phyloP scores from a whole-genome alignment of 1,139 yeast genomes.

The Geotrichum carabidarum region DNA sequence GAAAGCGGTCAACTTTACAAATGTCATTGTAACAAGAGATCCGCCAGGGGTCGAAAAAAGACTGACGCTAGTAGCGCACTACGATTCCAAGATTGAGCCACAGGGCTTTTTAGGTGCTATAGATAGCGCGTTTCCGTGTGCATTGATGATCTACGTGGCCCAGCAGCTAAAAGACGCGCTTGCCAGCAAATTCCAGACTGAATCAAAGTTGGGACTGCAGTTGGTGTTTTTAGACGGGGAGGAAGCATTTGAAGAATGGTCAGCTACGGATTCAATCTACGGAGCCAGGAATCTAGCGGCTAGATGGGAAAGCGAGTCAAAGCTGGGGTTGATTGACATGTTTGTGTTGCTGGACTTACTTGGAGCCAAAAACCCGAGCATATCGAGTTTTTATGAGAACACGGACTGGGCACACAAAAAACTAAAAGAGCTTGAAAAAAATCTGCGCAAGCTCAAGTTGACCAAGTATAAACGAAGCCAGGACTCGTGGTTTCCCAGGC shows the following conservation, averaged over 20 bases:
- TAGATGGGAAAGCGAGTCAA: constrained; percentile 35
- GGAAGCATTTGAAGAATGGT: constrained; percentile 51
- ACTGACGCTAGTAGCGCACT: constrained; percentile 50
- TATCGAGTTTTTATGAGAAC: constrained; percentile 46
- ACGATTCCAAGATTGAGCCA: constrained; percentile 48
- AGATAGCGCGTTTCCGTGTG: constrained; percentile 56
- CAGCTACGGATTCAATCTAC: constrained; percentile 48
- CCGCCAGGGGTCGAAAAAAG: constrained; percentile 34
- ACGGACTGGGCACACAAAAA: constrained; percentile 42
- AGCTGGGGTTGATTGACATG: constrained; percentile 38
- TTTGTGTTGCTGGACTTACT: constrained; percentile 49
- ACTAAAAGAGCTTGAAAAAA: constrained; percentile 32
- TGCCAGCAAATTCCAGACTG: constrained; percentile 28
- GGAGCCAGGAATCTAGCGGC: constrained; percentile 50
- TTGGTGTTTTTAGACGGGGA: constrained; percentile 56
- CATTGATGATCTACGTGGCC: constrained; percentile 46
- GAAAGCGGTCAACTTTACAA: constrained; percentile 41
- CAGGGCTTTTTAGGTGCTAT: constrained; percentile 56
- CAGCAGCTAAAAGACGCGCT: constrained; percentile 34
- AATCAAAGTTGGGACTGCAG: constrained; percentile 41
- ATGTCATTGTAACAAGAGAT: constrained; percentile 40
- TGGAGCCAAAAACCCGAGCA: constrained; percentile 40
- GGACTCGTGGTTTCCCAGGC: constrained; percentile 14
- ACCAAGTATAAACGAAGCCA: constrained; percentile 6
- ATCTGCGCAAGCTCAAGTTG: constrained; percentile 19